phyloP scores from a whole-genome alignment of 306 rosid genomes.

The Acacia acuminata region DNA sequence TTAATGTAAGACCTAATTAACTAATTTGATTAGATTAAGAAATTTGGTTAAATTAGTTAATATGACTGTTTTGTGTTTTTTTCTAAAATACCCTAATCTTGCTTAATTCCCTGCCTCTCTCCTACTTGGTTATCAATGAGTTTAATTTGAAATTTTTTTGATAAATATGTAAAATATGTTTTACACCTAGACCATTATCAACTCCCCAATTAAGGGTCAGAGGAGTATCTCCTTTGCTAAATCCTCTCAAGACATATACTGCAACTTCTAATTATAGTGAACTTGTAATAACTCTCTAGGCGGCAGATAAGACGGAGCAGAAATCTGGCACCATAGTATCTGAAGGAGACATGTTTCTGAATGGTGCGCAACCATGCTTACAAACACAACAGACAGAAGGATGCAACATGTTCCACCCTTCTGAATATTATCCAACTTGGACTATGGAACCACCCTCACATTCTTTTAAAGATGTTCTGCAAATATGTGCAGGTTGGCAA shows the following conservation, averaged over 20 bases:
- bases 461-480: slow-evolving; percentile 56
- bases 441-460: slow-evolving; percentile 60
- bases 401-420: slow-evolving; percentile 58
- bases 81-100: too few relatives aligned
- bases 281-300: slow-evolving; percentile 36
- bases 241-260: neutral
- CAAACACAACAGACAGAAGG: slow-evolving; percentile 33
- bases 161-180: too few relatives aligned
- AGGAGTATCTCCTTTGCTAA: neutral
- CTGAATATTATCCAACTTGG: slow-evolving; percentile 61
- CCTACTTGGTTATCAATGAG: too few relatives aligned
- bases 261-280: slow-evolving; percentile 27
- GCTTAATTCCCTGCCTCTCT: too few relatives aligned
- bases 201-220: too few relatives aligned
- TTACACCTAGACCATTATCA: too few relatives aligned
- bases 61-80: too few relatives aligned
- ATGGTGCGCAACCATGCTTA: slow-evolving; percentile 52
- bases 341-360: slow-evolving; percentile 60
- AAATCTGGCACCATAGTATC: slow-evolving; percentile 54
- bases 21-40: too few relatives aligned
- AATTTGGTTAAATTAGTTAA: too few relatives aligned
- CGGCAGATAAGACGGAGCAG: slow-evolving; percentile 53
- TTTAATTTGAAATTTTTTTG: too few relatives aligned
- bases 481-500: slow-evolving; percentile 68
- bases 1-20: too few relatives aligned